Evolutionary conservation across 805 yeast genomes (phyloP), one percentile per base, ranked within the genome.

Genomic region (Tetrapisispora arboricola): DNA sequence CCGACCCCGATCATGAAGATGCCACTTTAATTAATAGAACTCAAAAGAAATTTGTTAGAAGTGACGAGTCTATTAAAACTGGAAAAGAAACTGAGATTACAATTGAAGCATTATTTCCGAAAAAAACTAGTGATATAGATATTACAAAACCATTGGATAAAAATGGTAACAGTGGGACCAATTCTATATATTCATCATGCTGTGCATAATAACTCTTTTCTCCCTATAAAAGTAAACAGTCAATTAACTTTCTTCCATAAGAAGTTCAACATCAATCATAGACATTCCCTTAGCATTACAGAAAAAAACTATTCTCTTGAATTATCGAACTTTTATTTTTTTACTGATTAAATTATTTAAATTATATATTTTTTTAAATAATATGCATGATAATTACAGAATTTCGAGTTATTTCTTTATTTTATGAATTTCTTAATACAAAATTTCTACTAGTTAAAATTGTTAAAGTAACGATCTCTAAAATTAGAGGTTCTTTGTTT

Each of bases 381-480:
- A 18, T n/a, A 34, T 24, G 19, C 21, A 25, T 22, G 19, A 16
- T 18, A 30, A 30, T 30, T 9, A 18, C 18, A 11, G 13, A 25
- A 25, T 11, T 6, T 5, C 4, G 8, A 12, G 7, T 18, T 19
- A 17, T 32, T 8, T 10, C n/a, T 20, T 7, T 32, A 7, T 32
- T 31, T 31, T 31, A 4, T 19, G 18, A 9, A n/a, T 7, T 19
- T 13, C 3, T 13, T 11, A 9, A 17, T 22, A 24, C 4, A 34
- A 11, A 6, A 9, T 22, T 11, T 3, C 15, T 13, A 39, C 41
- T 49, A 53, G 43, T 64, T 72, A 56, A 84, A 84, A 27, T 86
- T 80, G 28, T 69, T 65, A 55, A 85, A 84, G 55, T 86, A 87
- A 47, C 88, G 69, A 26, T 80, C 83, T 54, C 95, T 72, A 55